A percentile compares a stretch with the other conserved stretches of the same genome.
These are phyloP conservation scores for Claviceps maximensis DNA, from an alignment of 2,329 filamentous ascomycete genomes.

Conservation along the genomic window DNA sequence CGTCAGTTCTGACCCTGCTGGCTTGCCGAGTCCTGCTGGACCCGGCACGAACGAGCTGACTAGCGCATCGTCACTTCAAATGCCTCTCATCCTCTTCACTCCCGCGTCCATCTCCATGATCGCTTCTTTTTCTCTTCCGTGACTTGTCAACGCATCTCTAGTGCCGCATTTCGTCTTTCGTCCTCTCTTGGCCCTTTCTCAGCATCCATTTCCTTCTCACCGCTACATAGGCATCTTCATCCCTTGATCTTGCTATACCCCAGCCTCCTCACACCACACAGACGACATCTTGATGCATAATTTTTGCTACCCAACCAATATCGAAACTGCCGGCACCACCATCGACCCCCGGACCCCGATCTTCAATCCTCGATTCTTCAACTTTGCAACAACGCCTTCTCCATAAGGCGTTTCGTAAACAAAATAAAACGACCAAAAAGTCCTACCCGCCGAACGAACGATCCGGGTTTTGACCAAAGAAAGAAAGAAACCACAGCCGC, in stretches of 20 bases:
- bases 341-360: no score
- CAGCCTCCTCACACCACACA: neutral
- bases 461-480: neutral
- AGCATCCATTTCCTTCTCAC: slow-evolving; percentile 9
- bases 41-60: no score
- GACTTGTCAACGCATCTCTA: neutral
- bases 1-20: neutral
- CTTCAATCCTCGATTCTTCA: neutral
- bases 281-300: neutral
- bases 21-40: neutral
- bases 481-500: neutral
- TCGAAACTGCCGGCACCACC: neutral
- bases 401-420: neutral
- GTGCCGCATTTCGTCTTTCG: neutral
- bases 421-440: neutral
- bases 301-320: slow-evolving; percentile 4
- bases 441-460: neutral
- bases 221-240: slow-evolving; percentile 9
- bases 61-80: neutral
- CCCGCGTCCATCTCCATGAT: neutral
- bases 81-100: neutral
- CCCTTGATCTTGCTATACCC: neutral
- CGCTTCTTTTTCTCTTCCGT: neutral
- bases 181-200: neutral
- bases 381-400: neutral